Conservation (phyloP, 1,284 basidiomycete species). For the Tylopilus orsonianus region DNA sequence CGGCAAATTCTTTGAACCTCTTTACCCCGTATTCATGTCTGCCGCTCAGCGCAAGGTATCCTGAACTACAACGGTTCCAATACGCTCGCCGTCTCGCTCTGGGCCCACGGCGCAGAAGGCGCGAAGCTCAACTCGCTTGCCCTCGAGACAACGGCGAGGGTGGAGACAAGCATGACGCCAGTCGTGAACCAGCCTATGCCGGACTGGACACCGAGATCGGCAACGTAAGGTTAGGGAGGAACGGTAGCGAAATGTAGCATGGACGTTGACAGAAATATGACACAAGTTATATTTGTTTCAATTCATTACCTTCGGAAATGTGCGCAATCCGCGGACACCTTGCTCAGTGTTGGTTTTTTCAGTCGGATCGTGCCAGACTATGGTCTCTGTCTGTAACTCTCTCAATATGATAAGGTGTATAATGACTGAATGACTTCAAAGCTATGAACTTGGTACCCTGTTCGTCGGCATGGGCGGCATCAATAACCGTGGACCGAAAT, state of each 20-base stretch:
- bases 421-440: no score
- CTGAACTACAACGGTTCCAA: constrained; percentile 49
- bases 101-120: constrained; percentile 41
- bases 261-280: neutral
- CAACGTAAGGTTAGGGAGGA: constrained; percentile 7
- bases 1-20: neutral
- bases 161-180: constrained; percentile 40
- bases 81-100: constrained; percentile 48
- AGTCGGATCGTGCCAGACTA: no score
- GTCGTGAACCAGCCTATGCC: constrained; percentile 43
- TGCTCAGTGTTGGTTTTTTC: no score
- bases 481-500: no score
- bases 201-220: constrained; percentile 37
- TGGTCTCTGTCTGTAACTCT: no score
- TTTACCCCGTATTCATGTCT: constrained; percentile 4
- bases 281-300: no score
- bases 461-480: no score
- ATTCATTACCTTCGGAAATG: no score
- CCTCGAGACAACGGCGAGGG: constrained; percentile 38
- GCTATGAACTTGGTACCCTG: no score
- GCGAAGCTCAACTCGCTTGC: constrained; percentile 41
- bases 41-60: constrained; percentile 46
- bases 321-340: no score
- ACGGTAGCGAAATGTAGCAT: neutral
- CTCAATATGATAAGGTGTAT: no score